phyloP scores from a whole-genome alignment of 768 basidiomycete genomes.

The Cystobasidiopsis lactophilus region DNA sequence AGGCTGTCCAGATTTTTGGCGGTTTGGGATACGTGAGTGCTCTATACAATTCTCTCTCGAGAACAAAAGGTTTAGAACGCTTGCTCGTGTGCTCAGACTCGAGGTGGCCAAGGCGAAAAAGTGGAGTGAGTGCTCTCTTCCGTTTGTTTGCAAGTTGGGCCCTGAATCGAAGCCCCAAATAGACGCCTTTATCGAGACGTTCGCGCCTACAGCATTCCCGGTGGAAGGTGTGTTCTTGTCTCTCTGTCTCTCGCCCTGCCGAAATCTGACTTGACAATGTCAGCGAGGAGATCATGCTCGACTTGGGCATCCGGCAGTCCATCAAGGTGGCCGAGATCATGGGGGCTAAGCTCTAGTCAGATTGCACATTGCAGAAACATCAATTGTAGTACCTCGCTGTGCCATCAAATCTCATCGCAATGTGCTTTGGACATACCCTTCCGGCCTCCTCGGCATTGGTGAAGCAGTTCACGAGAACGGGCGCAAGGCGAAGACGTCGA shows the following conservation, averaged over 20 bases:
- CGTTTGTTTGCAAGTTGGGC: too few relatives aligned
- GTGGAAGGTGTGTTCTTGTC: neutral
- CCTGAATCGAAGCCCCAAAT: too few relatives aligned
- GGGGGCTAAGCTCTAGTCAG: conserved; percentile 2
- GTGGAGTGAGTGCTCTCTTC: neutral
- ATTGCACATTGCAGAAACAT: too few relatives aligned
- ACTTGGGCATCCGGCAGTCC: conserved; percentile 8
- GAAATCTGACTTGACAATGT: neutral
- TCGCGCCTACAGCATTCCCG: conserved; percentile 13
- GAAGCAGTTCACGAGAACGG: too few relatives aligned
- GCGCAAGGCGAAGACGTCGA: too few relatives aligned
- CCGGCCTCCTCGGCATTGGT: too few relatives aligned
- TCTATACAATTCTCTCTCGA: neutral
- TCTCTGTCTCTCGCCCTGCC: neutral
- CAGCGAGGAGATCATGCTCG: conserved; percentile 12
- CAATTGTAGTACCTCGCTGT: too few relatives aligned
- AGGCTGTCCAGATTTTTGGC: conserved; percentile 13
- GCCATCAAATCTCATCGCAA: too few relatives aligned
- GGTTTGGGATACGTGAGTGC: conserved; percentile 2
- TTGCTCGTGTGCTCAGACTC: neutral
- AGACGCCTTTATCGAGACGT: conserved; percentile 4
- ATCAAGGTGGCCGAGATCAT: conserved; percentile 16
- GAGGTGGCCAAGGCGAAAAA: conserved; percentile 11
- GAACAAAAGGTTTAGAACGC: neutral
- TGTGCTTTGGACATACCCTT: too few relatives aligned